These are phyloP conservation scores for Rhizopus delemar DNA, from an alignment of 371 early-diverging fungal species.

Conservation along the genomic window DNA sequence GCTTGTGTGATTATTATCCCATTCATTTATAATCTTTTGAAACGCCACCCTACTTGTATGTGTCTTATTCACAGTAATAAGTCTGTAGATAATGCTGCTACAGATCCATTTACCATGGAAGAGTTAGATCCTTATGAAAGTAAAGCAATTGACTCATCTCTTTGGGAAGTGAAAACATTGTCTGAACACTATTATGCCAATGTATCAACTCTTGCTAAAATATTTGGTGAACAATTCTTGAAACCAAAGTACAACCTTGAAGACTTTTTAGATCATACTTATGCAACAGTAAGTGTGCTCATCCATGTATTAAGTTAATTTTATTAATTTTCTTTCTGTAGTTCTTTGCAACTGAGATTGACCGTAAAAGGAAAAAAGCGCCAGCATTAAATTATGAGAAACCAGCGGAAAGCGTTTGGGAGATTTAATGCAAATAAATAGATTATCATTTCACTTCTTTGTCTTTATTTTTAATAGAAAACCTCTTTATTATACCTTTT, in stretches of 20 bases:
- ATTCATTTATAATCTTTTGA: conserved; percentile 87
- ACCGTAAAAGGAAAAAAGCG: conserved; percentile 66
- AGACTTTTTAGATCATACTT: conserved; percentile 93
- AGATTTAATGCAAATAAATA: conserved; percentile 21
- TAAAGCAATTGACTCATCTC: conserved; percentile 81
- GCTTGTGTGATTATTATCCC: conserved; percentile 83
- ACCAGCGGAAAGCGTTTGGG: conserved; percentile 47
- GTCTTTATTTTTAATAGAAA: background rate
- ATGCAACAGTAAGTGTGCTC: conserved; percentile 60
- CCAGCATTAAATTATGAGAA: conserved; percentile 70
- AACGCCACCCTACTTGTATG: conserved; percentile 88
- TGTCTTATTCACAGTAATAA: conserved; percentile 73
- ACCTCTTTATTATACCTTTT: background rate
- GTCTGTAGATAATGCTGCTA: conserved; percentile 29
- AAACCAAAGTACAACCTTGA: conserved; percentile 86
- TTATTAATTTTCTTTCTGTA: conserved; percentile 18
- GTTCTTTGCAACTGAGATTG: conserved; percentile 71
- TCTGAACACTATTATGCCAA: conserved; percentile 83
- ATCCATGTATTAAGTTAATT: background rate
- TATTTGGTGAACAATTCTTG: conserved; percentile 84
- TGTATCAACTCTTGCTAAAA: conserved; percentile 79
- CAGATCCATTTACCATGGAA: conserved; percentile 70
- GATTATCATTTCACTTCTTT: background rate
- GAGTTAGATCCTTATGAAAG: conserved; percentile 77
- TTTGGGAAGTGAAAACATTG: conserved; percentile 91